A percentile compares a stretch with the other conserved stretches of the same genome.
Evolutionary conservation across 1,284 basidiomycete genomes (phyloP).

Genomic region (Sanguinoderma infundibulare): DNA sequence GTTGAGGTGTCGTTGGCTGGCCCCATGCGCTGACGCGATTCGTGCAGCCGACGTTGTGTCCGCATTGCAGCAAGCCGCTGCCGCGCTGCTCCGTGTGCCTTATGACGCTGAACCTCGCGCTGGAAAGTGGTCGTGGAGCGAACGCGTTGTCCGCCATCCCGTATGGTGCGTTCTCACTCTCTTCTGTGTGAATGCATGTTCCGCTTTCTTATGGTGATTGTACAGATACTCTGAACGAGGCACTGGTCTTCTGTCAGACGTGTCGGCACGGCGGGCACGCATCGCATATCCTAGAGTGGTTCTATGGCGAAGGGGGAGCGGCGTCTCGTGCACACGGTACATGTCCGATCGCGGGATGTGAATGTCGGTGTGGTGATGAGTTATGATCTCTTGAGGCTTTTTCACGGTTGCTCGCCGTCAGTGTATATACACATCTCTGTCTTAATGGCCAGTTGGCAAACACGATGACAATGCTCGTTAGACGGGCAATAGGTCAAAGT

Average conservation of each 20-base stretch:
- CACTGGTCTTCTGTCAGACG: conserved; percentile 80
- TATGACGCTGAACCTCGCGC: conserved; percentile 71
- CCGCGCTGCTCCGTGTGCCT: conserved; percentile 80
- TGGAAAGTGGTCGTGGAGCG: conserved; percentile 50
- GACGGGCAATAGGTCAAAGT: too few relatives aligned
- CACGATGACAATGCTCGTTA: too few relatives aligned
- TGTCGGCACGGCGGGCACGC: conserved; percentile 85
- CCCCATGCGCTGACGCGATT: background rate
- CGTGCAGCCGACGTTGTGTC: conserved; percentile 65
- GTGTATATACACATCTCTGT: background rate
- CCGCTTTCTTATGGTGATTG: background rate
- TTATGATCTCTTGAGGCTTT: too few relatives aligned
- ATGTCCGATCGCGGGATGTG: conserved; percentile 76
- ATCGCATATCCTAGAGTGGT: conserved; percentile 80
- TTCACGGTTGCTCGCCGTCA: too few relatives aligned
- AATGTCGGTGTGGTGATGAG: conserved; percentile 73
- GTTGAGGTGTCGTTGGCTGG: conserved; percentile 32
- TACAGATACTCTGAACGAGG: conserved; percentile 78
- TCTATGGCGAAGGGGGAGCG: conserved; percentile 62
- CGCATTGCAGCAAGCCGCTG: conserved; percentile 68
- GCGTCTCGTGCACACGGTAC: conserved; percentile 52
- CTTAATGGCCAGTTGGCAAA: too few relatives aligned
- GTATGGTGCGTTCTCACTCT: conserved; percentile 29
- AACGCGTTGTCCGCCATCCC: conserved; percentile 48
- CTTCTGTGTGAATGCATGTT: background rate